A percentile compares a stretch with the other conserved stretches of the same genome.
These are phyloP conservation scores for Massariosphaeria phaeospora DNA, from an alignment of 495 filamentous ascomycete species.

Conservation along the genomic window DNA sequence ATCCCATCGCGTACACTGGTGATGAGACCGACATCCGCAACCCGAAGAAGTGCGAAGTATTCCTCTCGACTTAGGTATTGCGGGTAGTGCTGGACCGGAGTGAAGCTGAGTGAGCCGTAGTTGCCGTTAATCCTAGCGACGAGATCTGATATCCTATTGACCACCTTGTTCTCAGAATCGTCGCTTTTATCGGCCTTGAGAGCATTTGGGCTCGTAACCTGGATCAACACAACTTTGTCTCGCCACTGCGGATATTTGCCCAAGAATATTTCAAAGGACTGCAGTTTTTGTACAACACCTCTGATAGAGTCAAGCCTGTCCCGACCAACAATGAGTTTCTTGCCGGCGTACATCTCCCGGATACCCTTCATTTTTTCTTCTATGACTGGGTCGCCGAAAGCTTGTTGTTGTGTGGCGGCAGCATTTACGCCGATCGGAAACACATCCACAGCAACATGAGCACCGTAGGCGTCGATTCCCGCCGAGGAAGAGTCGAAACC, in stretches of 20 bases:
- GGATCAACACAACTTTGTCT: conserved; percentile 87
- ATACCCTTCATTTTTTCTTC: conserved; percentile 62
- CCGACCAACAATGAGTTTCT: conserved; percentile 91
- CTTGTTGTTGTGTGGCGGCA: conserved; percentile 60
- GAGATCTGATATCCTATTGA: conserved; percentile 78
- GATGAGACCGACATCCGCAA: conserved; percentile 83
- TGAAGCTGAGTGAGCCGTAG: conserved; percentile 77
- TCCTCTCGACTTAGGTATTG: conserved; percentile 82
- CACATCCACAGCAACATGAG: conserved; percentile 80
- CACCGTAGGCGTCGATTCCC: conserved; percentile 82
- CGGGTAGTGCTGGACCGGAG: conserved; percentile 86
- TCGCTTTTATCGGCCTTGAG: conserved; percentile 70
- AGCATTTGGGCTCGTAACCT: conserved; percentile 82
- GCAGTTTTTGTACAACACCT: conserved; percentile 86
- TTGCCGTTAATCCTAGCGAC: conserved; percentile 85
- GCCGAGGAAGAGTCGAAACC: conserved; percentile 74
- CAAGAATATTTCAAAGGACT: conserved; percentile 86
- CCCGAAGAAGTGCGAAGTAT: conserved; percentile 84
- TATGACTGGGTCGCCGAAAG: conserved; percentile 62
- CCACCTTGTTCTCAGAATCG: conserved; percentile 60
- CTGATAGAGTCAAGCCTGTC: conserved; percentile 85
- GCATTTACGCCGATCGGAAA: conserved; percentile 90
- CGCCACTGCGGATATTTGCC: conserved; percentile 82
- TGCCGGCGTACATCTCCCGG: conserved; percentile 66
- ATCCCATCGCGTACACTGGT: conserved; percentile 91